These are phyloP conservation scores for Mucor lusitanicus DNA, from an alignment of 371 early-diverging fungal species.

Conservation along the genomic window DNA sequence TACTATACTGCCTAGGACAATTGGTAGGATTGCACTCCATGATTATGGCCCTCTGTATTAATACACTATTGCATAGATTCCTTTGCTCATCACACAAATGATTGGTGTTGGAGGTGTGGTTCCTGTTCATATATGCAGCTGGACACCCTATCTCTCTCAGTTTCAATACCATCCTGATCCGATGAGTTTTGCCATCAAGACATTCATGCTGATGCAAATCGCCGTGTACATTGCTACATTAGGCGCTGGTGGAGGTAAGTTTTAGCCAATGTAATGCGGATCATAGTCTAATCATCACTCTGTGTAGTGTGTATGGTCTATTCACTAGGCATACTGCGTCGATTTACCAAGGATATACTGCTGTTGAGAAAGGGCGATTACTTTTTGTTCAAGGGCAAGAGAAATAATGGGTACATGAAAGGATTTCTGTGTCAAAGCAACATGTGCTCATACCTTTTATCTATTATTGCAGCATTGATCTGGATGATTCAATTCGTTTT, in stretches of 20 bases:
- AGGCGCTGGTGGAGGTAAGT: conserved; percentile 45
- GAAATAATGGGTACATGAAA: conserved; percentile 35
- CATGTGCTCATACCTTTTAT: background rate
- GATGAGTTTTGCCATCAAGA: conserved; percentile 36
- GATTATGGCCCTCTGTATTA: background rate
- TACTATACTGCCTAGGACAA: conserved; percentile 43
- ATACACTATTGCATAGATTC: conserved; percentile 26
- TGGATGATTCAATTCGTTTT: conserved; percentile 54
- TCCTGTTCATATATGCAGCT: conserved; percentile 39
- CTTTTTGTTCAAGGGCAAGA: conserved; percentile 49
- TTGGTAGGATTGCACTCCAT: conserved; percentile 24
- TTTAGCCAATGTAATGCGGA: background rate
- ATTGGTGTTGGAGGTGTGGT: conserved; percentile 49
- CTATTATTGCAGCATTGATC: conserved; percentile 30
- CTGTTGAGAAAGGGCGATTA: conserved; percentile 46
- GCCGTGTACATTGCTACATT: conserved; percentile 38
- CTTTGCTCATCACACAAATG: conserved; percentile 39
- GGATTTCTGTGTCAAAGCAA: too few species aligned
- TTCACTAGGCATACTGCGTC: conserved; percentile 43
- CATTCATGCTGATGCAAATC: conserved; percentile 39
- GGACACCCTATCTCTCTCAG: conserved; percentile 42
- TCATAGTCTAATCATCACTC: background rate
- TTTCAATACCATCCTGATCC: conserved; percentile 41
- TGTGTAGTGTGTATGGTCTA: conserved; percentile 43
- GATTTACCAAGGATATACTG: conserved; percentile 48